Percentiles rank a stretch among this genome's conserved stretches.
Evolutionary conservation across 1,284 basidiomycete species (phyloP).

Genomic region (Mrakiaceae sp.): DNA sequence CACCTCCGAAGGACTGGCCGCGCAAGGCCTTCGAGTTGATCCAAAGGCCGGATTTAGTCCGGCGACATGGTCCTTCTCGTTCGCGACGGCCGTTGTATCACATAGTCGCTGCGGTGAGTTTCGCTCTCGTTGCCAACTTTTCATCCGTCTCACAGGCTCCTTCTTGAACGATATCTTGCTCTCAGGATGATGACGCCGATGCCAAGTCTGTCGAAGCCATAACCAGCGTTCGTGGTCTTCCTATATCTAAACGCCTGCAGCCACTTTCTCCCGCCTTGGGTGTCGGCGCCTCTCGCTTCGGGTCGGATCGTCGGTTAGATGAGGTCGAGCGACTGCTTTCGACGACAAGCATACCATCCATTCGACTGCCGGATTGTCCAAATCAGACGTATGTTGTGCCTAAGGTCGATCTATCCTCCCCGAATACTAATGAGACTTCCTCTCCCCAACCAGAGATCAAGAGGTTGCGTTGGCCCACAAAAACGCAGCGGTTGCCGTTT

Average conservation of each 20-base stretch:
- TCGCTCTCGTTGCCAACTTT: not conserved
- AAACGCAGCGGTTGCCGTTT: conserved; percentile 59
- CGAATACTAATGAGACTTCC: not conserved
- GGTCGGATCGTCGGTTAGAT: conserved; percentile 69
- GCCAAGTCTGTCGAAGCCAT: no score
- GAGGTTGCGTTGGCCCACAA: conserved; percentile 73
- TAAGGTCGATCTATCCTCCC: no score
- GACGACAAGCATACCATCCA: conserved; percentile 54
- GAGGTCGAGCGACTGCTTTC: conserved; percentile 80
- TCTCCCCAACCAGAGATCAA: conserved; percentile 47
- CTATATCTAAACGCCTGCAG: no score
- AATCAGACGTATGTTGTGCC: conserved; percentile 50
- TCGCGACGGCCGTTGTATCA: not conserved
- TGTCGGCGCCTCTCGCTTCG: conserved; percentile 45
- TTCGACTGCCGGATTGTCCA: conserved; percentile 56
- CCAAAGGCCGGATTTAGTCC: conserved; percentile 61
- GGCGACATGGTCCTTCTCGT: conserved; percentile 10
- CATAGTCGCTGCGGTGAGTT: conserved; percentile 18
- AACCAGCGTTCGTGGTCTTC: no score
- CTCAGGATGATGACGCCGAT: no score
- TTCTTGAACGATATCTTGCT: conserved; percentile 25
- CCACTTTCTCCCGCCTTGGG: no score
- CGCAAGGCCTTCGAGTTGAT: conserved; percentile 60
- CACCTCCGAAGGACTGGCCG: conserved; percentile 62
- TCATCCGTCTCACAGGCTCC: conserved; percentile 22